Percentiles rank a stretch among this genome's conserved stretches.
Evolutionary conservation across 2,329 filamentous ascomycete genomes (phyloP).

Genomic region (Dendryphion nanum): DNA sequence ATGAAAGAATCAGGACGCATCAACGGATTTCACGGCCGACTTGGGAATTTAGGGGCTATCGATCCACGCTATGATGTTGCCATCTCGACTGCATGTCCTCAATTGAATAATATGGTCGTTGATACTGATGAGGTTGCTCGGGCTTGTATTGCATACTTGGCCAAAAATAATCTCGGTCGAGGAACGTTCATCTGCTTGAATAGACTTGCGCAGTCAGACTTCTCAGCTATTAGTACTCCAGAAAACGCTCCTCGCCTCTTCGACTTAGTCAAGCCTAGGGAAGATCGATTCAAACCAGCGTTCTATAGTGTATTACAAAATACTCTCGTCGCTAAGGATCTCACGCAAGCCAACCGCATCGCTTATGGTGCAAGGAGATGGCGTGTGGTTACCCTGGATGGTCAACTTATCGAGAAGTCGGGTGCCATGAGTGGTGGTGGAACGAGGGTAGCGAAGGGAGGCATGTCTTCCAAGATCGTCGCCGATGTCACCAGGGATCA

Average conservation of each 20-base stretch:
- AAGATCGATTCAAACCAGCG: constrained; percentile 81
- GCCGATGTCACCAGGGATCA: constrained; percentile 84
- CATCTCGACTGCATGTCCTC: constrained; percentile 93
- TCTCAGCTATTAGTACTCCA: constrained; percentile 80
- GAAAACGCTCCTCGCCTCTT: constrained; percentile 91
- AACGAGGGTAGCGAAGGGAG: constrained; percentile 81
- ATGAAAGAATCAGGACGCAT: constrained; percentile 95
- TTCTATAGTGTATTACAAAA: constrained; percentile 97
- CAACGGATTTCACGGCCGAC: constrained; percentile 91
- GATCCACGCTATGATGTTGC: constrained; percentile 93
- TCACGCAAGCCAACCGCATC: constrained; percentile 95
- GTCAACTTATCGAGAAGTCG: constrained; percentile 94
- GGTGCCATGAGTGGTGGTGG: constrained; percentile 99
- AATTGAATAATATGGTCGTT: constrained; percentile 93
- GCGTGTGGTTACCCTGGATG: constrained; percentile 93
- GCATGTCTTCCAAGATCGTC: constrained; percentile 96
- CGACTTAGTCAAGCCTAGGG: constrained; percentile 85
- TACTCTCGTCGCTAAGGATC: constrained; percentile 86
- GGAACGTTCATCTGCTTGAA: constrained; percentile 97
- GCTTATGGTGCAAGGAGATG: constrained; percentile 91
- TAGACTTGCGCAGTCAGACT: constrained; percentile 74
- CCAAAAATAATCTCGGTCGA: constrained; percentile 94
- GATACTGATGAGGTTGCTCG: constrained; percentile 95
- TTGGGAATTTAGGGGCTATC: constrained; percentile 92
- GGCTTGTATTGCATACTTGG: constrained; percentile 95